These are phyloP conservation scores for Nannizziopsis arthrosporioides DNA, from an alignment of 2,329 filamentous ascomycete genomes.

Conservation along the genomic window DNA sequence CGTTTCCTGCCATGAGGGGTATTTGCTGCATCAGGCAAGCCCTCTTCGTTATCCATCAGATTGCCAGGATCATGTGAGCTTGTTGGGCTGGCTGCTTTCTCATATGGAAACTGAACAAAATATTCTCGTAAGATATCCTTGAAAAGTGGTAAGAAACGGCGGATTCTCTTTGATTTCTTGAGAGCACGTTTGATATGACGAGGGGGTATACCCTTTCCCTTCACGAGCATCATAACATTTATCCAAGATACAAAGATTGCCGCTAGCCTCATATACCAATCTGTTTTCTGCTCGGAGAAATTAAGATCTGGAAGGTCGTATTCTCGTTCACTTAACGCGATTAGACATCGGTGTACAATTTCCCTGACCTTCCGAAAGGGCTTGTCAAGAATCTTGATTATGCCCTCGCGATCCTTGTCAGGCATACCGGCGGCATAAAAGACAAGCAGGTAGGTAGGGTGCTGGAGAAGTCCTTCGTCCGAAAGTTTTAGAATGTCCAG, in stretches of 20 bases:
- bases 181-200: constrained; percentile 19
- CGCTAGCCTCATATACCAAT: constrained; percentile 18
- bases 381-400: background rate
- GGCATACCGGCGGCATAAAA: constrained; percentile 21
- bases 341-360: background rate
- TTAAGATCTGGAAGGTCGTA: background rate
- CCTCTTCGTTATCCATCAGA: background rate
- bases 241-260: constrained; percentile 27
- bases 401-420: constrained; percentile 14
- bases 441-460: constrained; percentile 24
- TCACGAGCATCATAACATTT: constrained; percentile 17
- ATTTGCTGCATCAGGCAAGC: background rate
- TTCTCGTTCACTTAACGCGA: background rate
- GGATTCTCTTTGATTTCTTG: constrained; percentile 19
- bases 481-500: constrained; percentile 23
- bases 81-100: background rate
- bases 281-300: background rate
- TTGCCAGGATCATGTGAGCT: background rate
- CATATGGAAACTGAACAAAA: no score
- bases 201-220: constrained; percentile 17
- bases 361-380: background rate
- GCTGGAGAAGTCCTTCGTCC: constrained; percentile 28
- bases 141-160: constrained; percentile 24
- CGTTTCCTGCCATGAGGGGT: constrained; percentile 36
- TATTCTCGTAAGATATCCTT: constrained; percentile 17